Base-by-base conservation (phyloP, 176 grass and related monocot genomes). In the Phragmites australis region DNA sequence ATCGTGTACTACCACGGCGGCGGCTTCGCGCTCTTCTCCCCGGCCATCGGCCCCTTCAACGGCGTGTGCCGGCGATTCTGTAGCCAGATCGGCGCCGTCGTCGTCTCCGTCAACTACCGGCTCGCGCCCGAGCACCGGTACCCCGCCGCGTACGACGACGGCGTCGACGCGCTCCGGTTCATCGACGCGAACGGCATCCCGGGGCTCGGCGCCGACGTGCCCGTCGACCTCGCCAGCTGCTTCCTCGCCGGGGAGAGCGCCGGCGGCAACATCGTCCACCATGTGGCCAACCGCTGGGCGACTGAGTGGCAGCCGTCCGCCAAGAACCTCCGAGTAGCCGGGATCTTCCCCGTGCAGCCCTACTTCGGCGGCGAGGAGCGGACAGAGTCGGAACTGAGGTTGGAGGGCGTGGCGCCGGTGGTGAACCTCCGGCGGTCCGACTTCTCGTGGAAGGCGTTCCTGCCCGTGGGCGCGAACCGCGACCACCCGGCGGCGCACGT, bases 91-190 rank as follows among this genome's bases (percentile, higher is more conserved):
- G 21, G 6, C 34, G 84, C 81, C 0, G 78, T 84, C 1, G 90
- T 99, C 5, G 74, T 86, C 5, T 99, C 96, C 58, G 96, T 99
- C 19, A 88, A 99, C 62, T 99, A 95, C 86, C 86, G 92, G 61
- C 90, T 87, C 45, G 46, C 96, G 5, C 92, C 88, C 14, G 96
- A 99, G 88, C 84, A 93, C 86, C 78, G 72, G 0, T 91, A 13
- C 77, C 92, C 90, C 1, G 86, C 96, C 3, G 75, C 53, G 37
- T 98, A 94, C 86, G 92, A 98, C 6, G 96, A 98, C 82, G 96
- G 90, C 51, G 1, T 87, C 31, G 66, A 85, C 13, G 86, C 89
- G 11, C 87, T 98, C 16, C 88, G 92, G 48, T 98, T 93, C 84
- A 70, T 99, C 51, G 90, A 93, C 77, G 51, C 5, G 4, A 68